Evolutionary conservation across 2,329 filamentous ascomycete genomes (phyloP).

Genomic region (Passalora sequoiae): DNA sequence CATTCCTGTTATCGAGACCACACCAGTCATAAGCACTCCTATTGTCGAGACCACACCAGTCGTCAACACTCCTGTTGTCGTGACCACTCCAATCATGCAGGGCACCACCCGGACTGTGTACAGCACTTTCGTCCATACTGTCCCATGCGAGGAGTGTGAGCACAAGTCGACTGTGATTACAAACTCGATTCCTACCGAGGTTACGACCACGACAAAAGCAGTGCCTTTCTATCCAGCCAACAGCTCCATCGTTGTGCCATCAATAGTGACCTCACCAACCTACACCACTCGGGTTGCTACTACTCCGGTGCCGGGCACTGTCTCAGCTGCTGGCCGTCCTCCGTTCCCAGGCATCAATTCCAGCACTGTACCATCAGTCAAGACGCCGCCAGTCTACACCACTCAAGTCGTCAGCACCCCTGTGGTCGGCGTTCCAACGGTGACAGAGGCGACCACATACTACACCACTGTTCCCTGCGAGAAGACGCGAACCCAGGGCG

Average conservation of each 20-base stretch:
- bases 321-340: too few relatives aligned
- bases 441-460: slow-evolving; percentile 12
- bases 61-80: slow-evolving; percentile 4
- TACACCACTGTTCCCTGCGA: slow-evolving; percentile 15
- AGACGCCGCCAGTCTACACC: neutral
- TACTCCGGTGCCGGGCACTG: too few relatives aligned
- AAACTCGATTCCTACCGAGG: too few relatives aligned
- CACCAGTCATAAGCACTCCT: slow-evolving; percentile 4
- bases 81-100: neutral
- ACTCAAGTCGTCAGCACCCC: slow-evolving; percentile 2
- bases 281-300: too few relatives aligned
- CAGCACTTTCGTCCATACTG: too few relatives aligned
- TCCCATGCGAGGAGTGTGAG: too few relatives aligned
- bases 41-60: slow-evolving; percentile 4
- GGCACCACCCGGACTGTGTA: neutral
- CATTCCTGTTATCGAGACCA: slow-evolving; percentile 1
- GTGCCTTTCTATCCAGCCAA: neutral
- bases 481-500: slow-evolving; percentile 12
- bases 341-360: too few relatives aligned
- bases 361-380: neutral
- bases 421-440: slow-evolving; percentile 8
- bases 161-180: too few relatives aligned
- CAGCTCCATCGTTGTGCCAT: too few relatives aligned
- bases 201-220: too few relatives aligned
- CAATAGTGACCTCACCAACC: too few relatives aligned